Percentiles rank a stretch among this genome's conserved stretches.
phyloP scores from a whole-genome alignment of 2,329 filamentous ascomycete species.

The Fusarium tuaranense region DNA sequence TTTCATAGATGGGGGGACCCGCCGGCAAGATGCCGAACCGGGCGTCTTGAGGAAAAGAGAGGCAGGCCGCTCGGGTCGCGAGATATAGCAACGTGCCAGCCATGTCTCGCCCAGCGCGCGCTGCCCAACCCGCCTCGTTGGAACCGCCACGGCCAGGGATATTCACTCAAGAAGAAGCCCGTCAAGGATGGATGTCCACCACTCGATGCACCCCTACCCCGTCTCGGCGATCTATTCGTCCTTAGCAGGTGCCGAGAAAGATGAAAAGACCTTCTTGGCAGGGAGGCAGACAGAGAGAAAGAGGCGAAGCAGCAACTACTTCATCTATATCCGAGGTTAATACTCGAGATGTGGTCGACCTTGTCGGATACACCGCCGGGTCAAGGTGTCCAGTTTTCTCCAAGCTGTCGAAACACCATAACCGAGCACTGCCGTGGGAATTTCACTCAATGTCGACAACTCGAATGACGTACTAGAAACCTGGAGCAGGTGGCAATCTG shows the following conservation, averaged over 20 bases:
- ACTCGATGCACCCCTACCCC: conserved; percentile 40
- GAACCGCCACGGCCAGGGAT: conserved; percentile 55
- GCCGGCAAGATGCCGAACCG: conserved; percentile 67
- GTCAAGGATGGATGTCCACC: background rate
- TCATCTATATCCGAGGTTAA: conserved; percentile 38
- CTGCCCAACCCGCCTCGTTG: conserved; percentile 68
- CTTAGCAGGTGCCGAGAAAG: conserved; percentile 56
- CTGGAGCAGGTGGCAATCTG: background rate
- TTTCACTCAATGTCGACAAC: conserved; percentile 69
- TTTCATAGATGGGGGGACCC: conserved; percentile 52
- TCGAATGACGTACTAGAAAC: conserved; percentile 66
- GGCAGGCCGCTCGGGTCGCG: conserved; percentile 67
- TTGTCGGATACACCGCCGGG: conserved; percentile 37
- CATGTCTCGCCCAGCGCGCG: conserved; percentile 66
- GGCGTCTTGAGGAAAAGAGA: conserved; percentile 69
- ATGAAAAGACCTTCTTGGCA: conserved; percentile 25
- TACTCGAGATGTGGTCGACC: conserved; percentile 51
- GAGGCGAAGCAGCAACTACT: conserved; percentile 2
- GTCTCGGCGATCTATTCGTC: conserved; percentile 36
- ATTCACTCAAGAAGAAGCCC: background rate
- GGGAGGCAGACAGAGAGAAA: background rate
- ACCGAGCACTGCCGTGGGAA: conserved; percentile 40
- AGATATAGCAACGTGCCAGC: conserved; percentile 73
- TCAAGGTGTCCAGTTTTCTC: conserved; percentile 9
- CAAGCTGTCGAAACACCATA: conserved; percentile 25